Percentiles rank a stretch among this genome's conserved stretches.
Evolutionary conservation across 257 asterid genomes (phyloP).

Genomic region (Mitragyna speciosa): DNA sequence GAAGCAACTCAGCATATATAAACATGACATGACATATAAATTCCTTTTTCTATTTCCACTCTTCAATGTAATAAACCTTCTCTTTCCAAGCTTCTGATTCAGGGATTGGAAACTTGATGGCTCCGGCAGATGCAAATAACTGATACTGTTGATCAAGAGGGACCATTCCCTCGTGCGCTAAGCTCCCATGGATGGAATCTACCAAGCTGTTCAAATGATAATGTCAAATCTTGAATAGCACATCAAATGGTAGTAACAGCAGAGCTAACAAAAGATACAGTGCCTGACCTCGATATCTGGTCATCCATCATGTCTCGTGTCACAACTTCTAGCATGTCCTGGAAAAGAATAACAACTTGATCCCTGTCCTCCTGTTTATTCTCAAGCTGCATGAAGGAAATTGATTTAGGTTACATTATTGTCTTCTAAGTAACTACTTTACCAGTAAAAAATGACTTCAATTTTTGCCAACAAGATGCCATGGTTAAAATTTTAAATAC

Average conservation of each 20-base stretch:
- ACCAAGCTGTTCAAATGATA: constrained; percentile 55
- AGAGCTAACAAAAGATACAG: background rate
- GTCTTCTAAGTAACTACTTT: constrained; percentile 4
- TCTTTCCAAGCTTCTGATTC: constrained; percentile 99
- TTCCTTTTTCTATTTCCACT: background rate
- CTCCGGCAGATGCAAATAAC: constrained; percentile 97
- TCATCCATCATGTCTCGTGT: constrained; percentile 96
- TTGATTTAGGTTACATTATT: constrained; percentile 20
- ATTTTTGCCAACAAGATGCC: background rate
- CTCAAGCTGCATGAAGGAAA: constrained; percentile 58
- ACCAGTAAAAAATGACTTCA: background rate
- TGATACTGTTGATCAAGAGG: constrained; percentile 94
- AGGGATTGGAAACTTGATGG: constrained; percentile 83
- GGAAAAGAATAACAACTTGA: constrained; percentile 96
- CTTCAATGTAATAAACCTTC: constrained; percentile 47
- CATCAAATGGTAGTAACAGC: background rate
- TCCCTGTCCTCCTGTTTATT: constrained; percentile 93
- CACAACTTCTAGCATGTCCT: constrained; percentile 98
- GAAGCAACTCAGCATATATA: constrained; percentile 1
- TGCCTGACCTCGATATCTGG: constrained; percentile 61
- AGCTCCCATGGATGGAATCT: constrained; percentile 81
- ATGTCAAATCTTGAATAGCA: constrained; percentile 19
- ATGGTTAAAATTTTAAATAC: constrained; percentile 18
- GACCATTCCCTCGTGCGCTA: constrained; percentile 80
- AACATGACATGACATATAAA: background rate